Evolutionary conservation across 2,329 filamentous ascomycete genomes (phyloP).

Genomic region (Purpureocillium takamizusanense): DNA sequence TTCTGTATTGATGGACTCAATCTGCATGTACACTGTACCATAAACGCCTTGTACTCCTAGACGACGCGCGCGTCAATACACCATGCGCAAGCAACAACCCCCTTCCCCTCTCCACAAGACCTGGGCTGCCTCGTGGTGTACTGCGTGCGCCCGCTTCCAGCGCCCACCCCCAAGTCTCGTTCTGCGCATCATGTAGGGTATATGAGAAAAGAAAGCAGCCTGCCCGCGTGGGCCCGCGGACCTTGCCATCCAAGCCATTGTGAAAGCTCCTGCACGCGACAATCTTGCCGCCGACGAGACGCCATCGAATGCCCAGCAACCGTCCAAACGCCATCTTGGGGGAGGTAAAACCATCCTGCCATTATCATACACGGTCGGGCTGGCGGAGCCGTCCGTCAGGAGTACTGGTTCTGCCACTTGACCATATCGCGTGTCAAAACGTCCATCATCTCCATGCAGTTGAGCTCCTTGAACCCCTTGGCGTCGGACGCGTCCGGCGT

Average conservation of each 20-base stretch:
- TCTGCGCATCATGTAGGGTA: constrained; percentile 8
- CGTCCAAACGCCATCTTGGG: constrained; percentile 6
- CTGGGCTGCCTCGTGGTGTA: no score
- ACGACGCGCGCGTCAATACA: no score
- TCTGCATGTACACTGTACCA: no score
- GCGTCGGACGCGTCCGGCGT: constrained; percentile 12
- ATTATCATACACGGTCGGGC: constrained; percentile 6
- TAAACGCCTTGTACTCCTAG: no score
- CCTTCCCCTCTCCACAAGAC: no score
- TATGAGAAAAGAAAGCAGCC: constrained; percentile 2
- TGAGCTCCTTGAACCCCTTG: constrained; percentile 65
- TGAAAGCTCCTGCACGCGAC: not conserved
- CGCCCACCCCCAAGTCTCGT: not conserved
- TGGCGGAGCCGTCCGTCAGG: no score
- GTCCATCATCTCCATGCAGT: constrained; percentile 86
- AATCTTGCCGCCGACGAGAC: not conserved
- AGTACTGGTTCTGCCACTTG: constrained; percentile 73
- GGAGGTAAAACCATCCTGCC: constrained; percentile 2
- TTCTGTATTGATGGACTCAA: no score
- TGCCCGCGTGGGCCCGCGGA: not conserved
- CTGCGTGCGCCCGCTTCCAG: no score
- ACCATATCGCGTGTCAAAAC: constrained; percentile 69
- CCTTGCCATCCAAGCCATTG: not conserved
- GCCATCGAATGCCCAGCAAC: constrained; percentile 3
- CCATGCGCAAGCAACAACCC: no score